These are phyloP conservation scores for Uronychia setigera DNA, from an alignment of 73 alveolate genomes.

Conservation along the genomic window DNA sequence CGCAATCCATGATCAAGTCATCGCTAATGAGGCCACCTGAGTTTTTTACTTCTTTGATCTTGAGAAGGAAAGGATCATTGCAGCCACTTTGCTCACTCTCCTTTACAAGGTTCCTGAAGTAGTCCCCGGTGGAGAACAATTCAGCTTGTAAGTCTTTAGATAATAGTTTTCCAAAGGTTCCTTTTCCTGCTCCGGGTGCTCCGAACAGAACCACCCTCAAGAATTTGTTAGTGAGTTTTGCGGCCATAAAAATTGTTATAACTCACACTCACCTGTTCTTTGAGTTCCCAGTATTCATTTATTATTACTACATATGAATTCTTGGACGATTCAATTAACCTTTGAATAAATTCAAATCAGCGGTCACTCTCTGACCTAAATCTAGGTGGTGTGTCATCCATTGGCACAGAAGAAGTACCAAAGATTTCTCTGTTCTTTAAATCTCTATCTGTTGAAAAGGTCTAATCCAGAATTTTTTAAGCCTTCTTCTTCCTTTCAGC, in stretches of 20 bases:
- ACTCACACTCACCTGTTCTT: too few species aligned
- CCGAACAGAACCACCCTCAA: conserved; percentile 33
- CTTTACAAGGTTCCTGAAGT: conserved; percentile 33
- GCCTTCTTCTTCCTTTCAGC: too few species aligned
- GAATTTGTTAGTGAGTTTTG: neutral
- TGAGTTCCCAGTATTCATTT: too few species aligned
- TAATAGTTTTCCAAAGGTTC: conserved; percentile 35
- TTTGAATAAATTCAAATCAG: too few species aligned
- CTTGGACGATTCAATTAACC: too few species aligned
- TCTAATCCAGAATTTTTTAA: too few species aligned
- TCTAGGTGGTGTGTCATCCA: too few species aligned
- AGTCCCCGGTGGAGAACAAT: conserved; percentile 51
- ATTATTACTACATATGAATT: too few species aligned
- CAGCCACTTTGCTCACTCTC: conserved; percentile 7
- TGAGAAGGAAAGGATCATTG: conserved; percentile 4
- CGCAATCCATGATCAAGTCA: conserved; percentile 21
- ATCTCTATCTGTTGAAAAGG: too few species aligned
- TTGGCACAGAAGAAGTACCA: too few species aligned
- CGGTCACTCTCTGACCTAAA: too few species aligned
- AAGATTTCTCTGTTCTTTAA: too few species aligned
- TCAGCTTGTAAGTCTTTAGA: conserved; percentile 34
- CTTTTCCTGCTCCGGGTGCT: conserved; percentile 63
- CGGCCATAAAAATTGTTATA: neutral
- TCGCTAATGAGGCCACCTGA: conserved; percentile 52
- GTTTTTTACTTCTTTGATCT: conserved; percentile 4